Conservation (phyloP, 306 rosid genomes). For the Vachellia collinsii region DNA sequence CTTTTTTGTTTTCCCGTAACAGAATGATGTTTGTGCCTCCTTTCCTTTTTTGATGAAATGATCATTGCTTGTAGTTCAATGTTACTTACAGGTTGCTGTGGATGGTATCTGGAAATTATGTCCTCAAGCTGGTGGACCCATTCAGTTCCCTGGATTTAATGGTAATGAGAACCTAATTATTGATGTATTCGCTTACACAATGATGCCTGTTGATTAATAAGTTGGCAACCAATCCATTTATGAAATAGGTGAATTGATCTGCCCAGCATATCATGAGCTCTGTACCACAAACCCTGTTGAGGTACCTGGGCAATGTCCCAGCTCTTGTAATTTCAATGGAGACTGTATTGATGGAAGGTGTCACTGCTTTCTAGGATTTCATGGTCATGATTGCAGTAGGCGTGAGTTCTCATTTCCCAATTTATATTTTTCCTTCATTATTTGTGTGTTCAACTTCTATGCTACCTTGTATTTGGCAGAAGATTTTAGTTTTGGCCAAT, state of each 20-base stretch:
- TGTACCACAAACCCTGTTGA: constrained; percentile 59
- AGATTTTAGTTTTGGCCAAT: constrained; percentile 8
- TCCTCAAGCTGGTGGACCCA: constrained; percentile 84
- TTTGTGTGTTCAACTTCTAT: constrained; percentile 34
- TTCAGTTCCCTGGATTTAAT: constrained; percentile 84
- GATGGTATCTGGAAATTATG: constrained; percentile 91
- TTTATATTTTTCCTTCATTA: constrained; percentile 8
- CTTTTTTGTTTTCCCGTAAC: no score
- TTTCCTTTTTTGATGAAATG: background rate
- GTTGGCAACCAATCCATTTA: constrained; percentile 29
- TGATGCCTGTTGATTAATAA: constrained; percentile 6
- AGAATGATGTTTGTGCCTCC: no score
- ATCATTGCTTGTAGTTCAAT: constrained; percentile 21
- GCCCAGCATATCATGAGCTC: constrained; percentile 89
- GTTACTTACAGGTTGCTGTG: constrained; percentile 74
- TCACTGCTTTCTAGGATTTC: constrained; percentile 82
- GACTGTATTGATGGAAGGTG: constrained; percentile 94
- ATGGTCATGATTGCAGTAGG: constrained; percentile 76
- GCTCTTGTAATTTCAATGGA: constrained; percentile 81
- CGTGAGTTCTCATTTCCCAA: constrained; percentile 62
- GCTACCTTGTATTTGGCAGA: constrained; percentile 22
- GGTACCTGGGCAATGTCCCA: constrained; percentile 70
- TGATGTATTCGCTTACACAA: background rate
- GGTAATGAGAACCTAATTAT: constrained; percentile 44
- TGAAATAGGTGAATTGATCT: constrained; percentile 74